Evolutionary conservation across 805 yeast species (phyloP).

Genomic region (Wickerhamiella azymoides): DNA sequence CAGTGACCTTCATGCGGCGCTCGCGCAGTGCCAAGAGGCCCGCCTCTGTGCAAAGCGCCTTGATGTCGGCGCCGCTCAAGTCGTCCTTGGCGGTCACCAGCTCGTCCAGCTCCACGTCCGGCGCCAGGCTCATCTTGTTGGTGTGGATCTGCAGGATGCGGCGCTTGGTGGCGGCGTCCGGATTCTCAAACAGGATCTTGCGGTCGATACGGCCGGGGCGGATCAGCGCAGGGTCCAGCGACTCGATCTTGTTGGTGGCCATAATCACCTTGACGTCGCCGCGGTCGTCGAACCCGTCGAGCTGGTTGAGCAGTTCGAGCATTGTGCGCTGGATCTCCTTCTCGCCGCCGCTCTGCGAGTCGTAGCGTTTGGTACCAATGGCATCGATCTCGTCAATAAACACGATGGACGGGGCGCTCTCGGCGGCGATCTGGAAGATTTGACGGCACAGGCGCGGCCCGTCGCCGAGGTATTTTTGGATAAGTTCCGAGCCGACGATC

Average conservation of each 20-base stretch:
- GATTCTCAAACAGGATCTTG: conserved; percentile 89
- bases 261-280: conserved; percentile 95
- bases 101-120: conserved; percentile 79
- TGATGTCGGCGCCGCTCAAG: conserved; percentile 91
- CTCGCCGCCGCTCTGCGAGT: conserved; percentile 84
- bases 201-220: conserved; percentile 97
- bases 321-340: conserved; percentile 95
- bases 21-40: conserved; percentile 91
- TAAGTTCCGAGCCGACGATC: conserved; percentile 92
- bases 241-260: conserved; percentile 94
- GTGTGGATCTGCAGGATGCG: conserved; percentile 88
- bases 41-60: conserved; percentile 95
- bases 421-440: conserved; percentile 90
- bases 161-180: conserved; percentile 83
- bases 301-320: conserved; percentile 88
- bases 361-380: conserved; percentile 96
- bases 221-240: conserved; percentile 87
- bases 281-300: conserved; percentile 94
- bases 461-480: conserved; percentile 94
- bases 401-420: conserved; percentile 95
- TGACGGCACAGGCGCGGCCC: conserved; percentile 93
- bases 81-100: conserved; percentile 86
- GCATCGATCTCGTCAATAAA: conserved; percentile 98
- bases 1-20: conserved; percentile 94
- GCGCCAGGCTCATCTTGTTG: conserved; percentile 77